Percentiles rank a stretch among this genome's conserved stretches.
Conservation (phyloP, 1,284 basidiomycete species). For the Phenoliferia sp. region DNA sequence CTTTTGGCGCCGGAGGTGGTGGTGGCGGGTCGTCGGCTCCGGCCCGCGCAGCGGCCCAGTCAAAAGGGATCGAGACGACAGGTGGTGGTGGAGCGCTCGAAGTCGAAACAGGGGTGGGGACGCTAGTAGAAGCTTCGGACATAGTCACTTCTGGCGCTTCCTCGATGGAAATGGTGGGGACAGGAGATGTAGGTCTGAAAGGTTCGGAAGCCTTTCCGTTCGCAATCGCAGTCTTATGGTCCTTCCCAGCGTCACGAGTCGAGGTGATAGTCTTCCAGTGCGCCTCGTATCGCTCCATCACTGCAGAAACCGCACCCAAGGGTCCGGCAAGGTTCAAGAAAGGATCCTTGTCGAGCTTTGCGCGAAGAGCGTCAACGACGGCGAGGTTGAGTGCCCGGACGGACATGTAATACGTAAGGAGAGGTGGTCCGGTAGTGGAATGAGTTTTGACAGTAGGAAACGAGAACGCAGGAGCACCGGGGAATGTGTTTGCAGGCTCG, state of each 20-base stretch:
- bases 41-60: not conserved
- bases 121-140: not conserved
- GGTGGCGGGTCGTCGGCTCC: not conserved
- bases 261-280: conserved; percentile 57
- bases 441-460: conserved; percentile 15
- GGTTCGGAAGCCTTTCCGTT: conserved; percentile 3
- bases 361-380: conserved; percentile 58
- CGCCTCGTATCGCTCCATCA: conserved; percentile 62
- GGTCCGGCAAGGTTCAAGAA: conserved; percentile 61
- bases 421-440: conserved; percentile 4
- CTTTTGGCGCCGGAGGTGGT: not conserved
- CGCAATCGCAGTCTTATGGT: not conserved
- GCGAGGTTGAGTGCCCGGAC: conserved; percentile 76
- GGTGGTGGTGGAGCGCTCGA: not conserved
- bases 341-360: conserved; percentile 64
- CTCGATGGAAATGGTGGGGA: not conserved
- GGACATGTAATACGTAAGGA: conserved; percentile 60
- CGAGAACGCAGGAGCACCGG: conserved; percentile 8
- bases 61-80: not conserved
- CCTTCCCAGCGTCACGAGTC: conserved; percentile 22
- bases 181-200: not conserved
- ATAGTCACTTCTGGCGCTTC: not conserved
- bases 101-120: not conserved
- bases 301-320: conserved; percentile 7
- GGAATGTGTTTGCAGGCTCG: not conserved